Percentiles rank a stretch among this genome's conserved stretches.
Conservation (phyloP, 2,329 filamentous ascomycete species). For the Diplodia sapinea region DNA sequence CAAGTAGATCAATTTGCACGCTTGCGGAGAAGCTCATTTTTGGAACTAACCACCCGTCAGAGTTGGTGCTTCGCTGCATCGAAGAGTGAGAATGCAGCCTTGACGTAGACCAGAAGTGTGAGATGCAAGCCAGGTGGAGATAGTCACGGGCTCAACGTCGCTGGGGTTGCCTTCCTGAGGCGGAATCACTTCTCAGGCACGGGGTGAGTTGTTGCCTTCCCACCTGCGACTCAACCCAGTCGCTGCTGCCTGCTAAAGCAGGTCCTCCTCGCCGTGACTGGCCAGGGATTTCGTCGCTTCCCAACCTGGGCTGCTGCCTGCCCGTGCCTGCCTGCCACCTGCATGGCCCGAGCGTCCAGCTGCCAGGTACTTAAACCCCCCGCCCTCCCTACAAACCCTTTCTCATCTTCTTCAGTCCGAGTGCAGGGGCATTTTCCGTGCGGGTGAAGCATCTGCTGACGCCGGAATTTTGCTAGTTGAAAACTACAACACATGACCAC, state of each 20-base stretch:
- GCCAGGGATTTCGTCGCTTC: not conserved
- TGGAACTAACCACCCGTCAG: too few relatives aligned
- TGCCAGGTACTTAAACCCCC: not conserved
- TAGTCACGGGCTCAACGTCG: too few relatives aligned
- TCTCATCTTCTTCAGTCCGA: constrained; percentile 56
- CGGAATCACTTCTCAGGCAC: not conserved
- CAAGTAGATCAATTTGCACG: too few relatives aligned
- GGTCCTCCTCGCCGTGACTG: too few relatives aligned
- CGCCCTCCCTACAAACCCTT: constrained; percentile 13
- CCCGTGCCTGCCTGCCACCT: not conserved
- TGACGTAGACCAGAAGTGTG: too few relatives aligned
- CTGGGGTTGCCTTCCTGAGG: not conserved
- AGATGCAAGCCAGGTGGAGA: too few relatives aligned
- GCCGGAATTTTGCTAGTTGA: constrained; percentile 89
- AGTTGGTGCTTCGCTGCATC: too few relatives aligned
- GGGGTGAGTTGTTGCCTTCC: not conserved
- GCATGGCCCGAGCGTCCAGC: not conserved
- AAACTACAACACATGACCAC: constrained; percentile 80
- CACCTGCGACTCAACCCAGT: not conserved
- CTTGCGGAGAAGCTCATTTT: too few relatives aligned
- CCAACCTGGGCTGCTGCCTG: not conserved
- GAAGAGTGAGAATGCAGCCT: too few relatives aligned
- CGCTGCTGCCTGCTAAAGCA: not conserved
- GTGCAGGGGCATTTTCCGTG: constrained; percentile 81
- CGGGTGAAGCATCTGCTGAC: constrained; percentile 89